These are phyloP conservation scores for Penicillium sp. DNA, from an alignment of 2,329 filamentous ascomycete species.

Conservation along the genomic window DNA sequence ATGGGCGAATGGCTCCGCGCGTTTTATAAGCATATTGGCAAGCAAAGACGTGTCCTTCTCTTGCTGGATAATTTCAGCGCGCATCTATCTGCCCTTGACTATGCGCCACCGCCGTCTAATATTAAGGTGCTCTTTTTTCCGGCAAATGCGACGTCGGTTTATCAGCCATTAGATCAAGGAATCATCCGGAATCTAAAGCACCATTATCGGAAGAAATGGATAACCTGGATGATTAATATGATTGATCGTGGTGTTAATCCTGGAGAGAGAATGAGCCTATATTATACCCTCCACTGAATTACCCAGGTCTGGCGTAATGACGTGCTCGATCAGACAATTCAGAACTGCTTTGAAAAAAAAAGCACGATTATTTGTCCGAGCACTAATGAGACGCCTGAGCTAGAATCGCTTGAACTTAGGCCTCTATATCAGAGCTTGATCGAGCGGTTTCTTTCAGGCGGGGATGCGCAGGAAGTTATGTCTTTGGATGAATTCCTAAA, in stretches of 20 bases:
- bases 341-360: constrained; percentile 3
- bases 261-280: constrained; percentile 1
- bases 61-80: constrained; percentile 20
- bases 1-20: constrained; percentile 10
- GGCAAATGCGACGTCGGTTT: constrained; percentile 8
- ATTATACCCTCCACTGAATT: constrained; percentile 5
- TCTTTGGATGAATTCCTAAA: not conserved
- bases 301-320: not conserved
- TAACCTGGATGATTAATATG: constrained; percentile 8
- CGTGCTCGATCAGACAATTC: constrained; percentile 2
- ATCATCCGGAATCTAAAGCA: constrained; percentile 11
- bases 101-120: constrained; percentile 12
- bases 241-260: constrained; percentile 5
- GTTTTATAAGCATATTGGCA: constrained; percentile 6
- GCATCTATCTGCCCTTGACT: constrained; percentile 7
- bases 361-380: not conserved
- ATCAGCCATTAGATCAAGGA: constrained; percentile 17
- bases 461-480: not conserved
- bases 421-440: too few species aligned
- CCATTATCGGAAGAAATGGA: constrained; percentile 10
- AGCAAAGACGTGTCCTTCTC: constrained; percentile 13
- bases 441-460: too few species aligned
- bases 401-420: too few species aligned
- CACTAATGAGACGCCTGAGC: not conserved
- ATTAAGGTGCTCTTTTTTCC: constrained; percentile 14